A percentile compares a stretch with the other conserved stretches of the same genome.
Conservation (phyloP, 208 protist genomes). For the Wallacemonas collosoma region DNA sequence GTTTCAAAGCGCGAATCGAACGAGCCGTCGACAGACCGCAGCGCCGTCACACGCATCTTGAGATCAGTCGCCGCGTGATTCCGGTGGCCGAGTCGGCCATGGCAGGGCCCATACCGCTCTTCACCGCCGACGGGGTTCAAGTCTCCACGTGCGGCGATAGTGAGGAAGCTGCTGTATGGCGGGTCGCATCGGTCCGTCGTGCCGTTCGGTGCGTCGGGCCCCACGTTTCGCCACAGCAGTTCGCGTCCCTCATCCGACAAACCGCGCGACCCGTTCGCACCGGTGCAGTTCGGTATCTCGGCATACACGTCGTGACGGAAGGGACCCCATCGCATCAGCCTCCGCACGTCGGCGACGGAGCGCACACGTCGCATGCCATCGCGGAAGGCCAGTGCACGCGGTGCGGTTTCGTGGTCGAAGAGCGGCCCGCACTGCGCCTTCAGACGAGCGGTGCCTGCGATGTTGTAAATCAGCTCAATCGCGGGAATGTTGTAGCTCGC, state of each 20-base stretch:
- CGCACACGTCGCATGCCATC: slow-evolving; percentile 36
- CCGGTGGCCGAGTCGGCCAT: slow-evolving; percentile 25
- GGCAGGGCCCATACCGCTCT: slow-evolving; percentile 30
- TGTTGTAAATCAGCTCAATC: slow-evolving; percentile 68
- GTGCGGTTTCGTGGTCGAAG: slow-evolving; percentile 52
- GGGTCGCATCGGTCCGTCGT: slow-evolving; percentile 25
- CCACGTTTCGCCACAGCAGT: no score
- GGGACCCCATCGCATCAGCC: slow-evolving; percentile 75
- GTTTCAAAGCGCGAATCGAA: background rate
- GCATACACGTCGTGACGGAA: slow-evolving; percentile 68
- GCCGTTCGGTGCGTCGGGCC: background rate
- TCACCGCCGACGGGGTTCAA: slow-evolving; percentile 41
- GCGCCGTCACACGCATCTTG: slow-evolving; percentile 26
- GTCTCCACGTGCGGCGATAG: slow-evolving; percentile 50
- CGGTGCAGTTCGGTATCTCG: slow-evolving; percentile 46
- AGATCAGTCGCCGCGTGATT: slow-evolving; percentile 45
- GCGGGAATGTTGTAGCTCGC: slow-evolving; percentile 87
- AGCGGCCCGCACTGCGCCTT: slow-evolving; percentile 28
- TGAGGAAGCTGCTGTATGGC: slow-evolving; percentile 32
- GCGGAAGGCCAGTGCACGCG: slow-evolving; percentile 67
- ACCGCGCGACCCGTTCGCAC: slow-evolving; percentile 21
- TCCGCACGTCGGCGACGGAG: slow-evolving; percentile 40
- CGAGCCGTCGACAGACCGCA: background rate
- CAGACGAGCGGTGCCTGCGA: slow-evolving; percentile 43
- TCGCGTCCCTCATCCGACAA: no score